Evolutionary conservation across 768 basidiomycete species (phyloP).

Genomic region (Clitopilus hobsonii): DNA sequence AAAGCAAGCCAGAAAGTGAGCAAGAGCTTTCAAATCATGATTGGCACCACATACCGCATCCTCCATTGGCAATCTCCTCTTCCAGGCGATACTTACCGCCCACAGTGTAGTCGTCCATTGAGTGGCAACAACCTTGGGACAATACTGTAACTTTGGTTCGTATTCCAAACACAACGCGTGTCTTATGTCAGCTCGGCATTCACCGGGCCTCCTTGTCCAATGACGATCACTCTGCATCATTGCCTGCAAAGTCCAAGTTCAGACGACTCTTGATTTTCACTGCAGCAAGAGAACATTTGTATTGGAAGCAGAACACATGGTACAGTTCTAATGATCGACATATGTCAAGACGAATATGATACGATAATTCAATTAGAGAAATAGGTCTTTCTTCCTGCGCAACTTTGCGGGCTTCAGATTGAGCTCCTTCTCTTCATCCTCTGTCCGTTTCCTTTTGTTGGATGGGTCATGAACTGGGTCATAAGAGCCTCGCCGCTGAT

Average conservation of each 20-base stretch:
- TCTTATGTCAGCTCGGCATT: slow-evolving; percentile 2
- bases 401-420: too few species aligned
- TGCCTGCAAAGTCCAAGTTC: too few species aligned
- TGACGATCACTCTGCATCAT: slow-evolving; percentile 1
- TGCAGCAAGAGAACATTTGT: background rate
- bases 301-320: too few species aligned
- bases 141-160: slow-evolving; percentile 15
- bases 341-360: background rate
- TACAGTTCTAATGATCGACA: background rate
- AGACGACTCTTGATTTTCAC: background rate
- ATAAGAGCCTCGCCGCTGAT: too few species aligned
- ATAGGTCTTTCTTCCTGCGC: too few species aligned
- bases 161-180: slow-evolving; percentile 1
- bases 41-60: slow-evolving; percentile 55
- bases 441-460: too few species aligned
- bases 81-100: slow-evolving; percentile 77
- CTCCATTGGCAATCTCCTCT: slow-evolving; percentile 77
- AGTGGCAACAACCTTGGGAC: background rate
- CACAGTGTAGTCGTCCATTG: slow-evolving; percentile 35
- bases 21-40: background rate
- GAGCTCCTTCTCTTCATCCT: too few species aligned
- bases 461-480: too few species aligned
- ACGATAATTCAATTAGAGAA: too few species aligned
- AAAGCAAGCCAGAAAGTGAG: slow-evolving; percentile 7
- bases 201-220: background rate